Conservation (phyloP, 1,284 basidiomycete species). For the Cyathus olla region DNA sequence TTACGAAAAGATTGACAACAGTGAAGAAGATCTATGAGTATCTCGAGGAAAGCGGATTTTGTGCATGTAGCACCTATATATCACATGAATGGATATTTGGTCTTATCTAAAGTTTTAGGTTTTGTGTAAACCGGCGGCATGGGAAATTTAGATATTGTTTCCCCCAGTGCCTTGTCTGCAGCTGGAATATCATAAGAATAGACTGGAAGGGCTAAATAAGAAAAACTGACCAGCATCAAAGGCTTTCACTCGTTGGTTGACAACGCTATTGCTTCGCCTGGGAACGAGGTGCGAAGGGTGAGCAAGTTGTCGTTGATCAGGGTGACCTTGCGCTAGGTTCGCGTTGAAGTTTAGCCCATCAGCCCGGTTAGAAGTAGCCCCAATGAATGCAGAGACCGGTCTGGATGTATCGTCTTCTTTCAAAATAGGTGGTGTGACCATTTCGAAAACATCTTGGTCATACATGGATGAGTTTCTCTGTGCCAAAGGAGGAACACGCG, state of each 20-base stretch:
- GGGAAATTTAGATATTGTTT: slow-evolving; percentile 47
- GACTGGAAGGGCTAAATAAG: neutral
- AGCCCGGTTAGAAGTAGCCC: neutral
- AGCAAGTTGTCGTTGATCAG: too few species aligned
- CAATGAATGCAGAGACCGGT: slow-evolving; percentile 1
- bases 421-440: slow-evolving; percentile 5
- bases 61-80: neutral
- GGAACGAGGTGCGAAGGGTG: neutral
- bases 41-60: neutral
- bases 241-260: slow-evolving; percentile 60
- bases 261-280: slow-evolving; percentile 56
- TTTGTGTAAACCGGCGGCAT: slow-evolving; percentile 44
- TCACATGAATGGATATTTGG: slow-evolving; percentile 40
- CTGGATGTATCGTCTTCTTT: neutral
- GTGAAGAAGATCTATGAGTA: neutral
- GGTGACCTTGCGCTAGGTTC: too few species aligned
- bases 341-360: too few species aligned
- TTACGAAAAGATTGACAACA: slow-evolving; percentile 17
- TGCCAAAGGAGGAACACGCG: too few species aligned
- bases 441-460: slow-evolving; percentile 2
- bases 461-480: too few species aligned
- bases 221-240: slow-evolving; percentile 35
- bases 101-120: slow-evolving; percentile 47
- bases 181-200: slow-evolving; percentile 1
- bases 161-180: slow-evolving; percentile 19